A percentile compares a stretch with the other conserved stretches of the same genome.
These are phyloP conservation scores for Lentinula detonsa DNA, from an alignment of 768 basidiomycete species.

Conservation along the genomic window DNA sequence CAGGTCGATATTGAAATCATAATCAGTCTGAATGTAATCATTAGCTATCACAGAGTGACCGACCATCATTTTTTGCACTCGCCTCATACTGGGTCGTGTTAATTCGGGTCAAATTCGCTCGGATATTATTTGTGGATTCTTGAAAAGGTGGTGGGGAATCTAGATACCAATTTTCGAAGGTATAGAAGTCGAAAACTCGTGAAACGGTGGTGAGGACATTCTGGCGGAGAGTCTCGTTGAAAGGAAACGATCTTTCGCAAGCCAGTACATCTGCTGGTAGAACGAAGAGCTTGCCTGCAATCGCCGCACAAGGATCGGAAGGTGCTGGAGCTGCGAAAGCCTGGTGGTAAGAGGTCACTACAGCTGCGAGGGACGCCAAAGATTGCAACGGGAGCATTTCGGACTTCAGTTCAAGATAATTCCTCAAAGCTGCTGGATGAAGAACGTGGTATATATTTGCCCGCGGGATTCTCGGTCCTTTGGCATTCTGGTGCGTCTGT, in stretches of 20 bases:
- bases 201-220: conserved; percentile 43
- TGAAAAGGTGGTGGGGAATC: conserved; percentile 47
- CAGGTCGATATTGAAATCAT: conserved; percentile 55
- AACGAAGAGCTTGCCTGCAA: conserved; percentile 35
- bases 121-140: conserved; percentile 51
- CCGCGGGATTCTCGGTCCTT: background rate
- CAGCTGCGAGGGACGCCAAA: background rate
- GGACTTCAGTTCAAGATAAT: background rate
- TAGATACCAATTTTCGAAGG: conserved; percentile 47
- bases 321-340: background rate
- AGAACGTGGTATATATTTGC: background rate
- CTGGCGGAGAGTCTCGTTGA: conserved; percentile 49
- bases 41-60: background rate
- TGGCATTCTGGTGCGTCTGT: background rate
- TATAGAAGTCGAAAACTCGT: conserved; percentile 47
- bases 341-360: background rate
- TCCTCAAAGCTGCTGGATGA: background rate
- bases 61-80: conserved; percentile 2
- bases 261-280: conserved; percentile 50
- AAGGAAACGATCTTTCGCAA: conserved; percentile 51
- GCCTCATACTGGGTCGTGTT: conserved; percentile 43
- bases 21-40: conserved; percentile 43
- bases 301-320: conserved; percentile 9
- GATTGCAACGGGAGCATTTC: background rate
- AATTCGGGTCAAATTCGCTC: conserved; percentile 40